Evolutionary conservation across 2,329 filamentous ascomycete species (phyloP), one percentile per base, ranked within the genome.

Genomic region (Fusarium graminum): DNA sequence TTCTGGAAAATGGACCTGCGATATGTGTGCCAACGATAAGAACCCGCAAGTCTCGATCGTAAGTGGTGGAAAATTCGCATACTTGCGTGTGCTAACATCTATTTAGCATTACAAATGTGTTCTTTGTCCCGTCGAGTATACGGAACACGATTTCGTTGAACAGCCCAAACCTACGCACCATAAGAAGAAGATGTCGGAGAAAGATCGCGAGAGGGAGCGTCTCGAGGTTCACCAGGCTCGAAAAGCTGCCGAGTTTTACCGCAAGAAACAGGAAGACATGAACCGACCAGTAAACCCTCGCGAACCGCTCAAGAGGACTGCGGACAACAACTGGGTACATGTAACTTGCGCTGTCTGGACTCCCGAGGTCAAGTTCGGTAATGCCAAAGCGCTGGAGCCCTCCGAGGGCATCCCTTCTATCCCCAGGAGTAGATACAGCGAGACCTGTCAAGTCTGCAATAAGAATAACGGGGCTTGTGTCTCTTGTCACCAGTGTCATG

Each of bases 311-410:
- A 99, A 99, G 80, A 88, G 92, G 46, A 99, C 95, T 0, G 92
- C 91, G 6, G 93, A 96, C 75, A 98, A 98, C 80, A 98, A 98
- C 74, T 99, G 95, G 95, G 92, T 97, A 16, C 95, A 99, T 76
- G 93, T 98, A 28, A 90, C 91, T 36, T 99, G 95, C 74, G 94
- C 95, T 2, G 83, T 97, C 17, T 98, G 92, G 89, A 94, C 91
- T 12, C 89, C 93, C 0, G 95, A 99, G 78, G 90, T 97, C 72
- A 95, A 94, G 74, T 99, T 97, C 77, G 94, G 92, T 64, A 92
- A 92, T 71, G 91, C 93, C 17, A 89, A 90, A 72, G 88, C 91
- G 17, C 81, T 99, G 32, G 91, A 93, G 70, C 90, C 93, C 30
- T 93, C 92, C 3, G 95, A 99, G 79, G 94, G 94, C 19, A 93